Conservation (phyloP, 345 rosid genomes). For the Hypericum androsaemum region DNA sequence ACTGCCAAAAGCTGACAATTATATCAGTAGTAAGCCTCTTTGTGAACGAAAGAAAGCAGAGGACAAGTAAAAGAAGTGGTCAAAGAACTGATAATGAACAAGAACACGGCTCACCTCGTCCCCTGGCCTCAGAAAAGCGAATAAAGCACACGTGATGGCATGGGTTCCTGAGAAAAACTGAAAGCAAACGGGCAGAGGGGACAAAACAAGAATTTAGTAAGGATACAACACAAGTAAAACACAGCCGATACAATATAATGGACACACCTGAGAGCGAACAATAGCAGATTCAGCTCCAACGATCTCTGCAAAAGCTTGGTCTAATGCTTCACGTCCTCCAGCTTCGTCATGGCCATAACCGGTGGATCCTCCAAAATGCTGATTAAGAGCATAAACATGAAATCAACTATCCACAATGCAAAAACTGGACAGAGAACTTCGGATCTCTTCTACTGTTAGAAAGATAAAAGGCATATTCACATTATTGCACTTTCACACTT, state of each 20-base stretch:
- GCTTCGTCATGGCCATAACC: slow-evolving; percentile 72
- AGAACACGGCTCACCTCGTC: slow-evolving; percentile 41
- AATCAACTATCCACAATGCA: too few species aligned
- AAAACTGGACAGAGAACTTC: too few species aligned
- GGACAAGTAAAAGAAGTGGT: too few species aligned
- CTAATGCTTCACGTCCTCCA: slow-evolving; percentile 56
- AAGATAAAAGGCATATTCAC: too few species aligned
- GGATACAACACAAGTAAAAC: too few species aligned
- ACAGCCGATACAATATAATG: too few species aligned
- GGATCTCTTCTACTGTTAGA: too few species aligned
- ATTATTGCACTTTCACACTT: too few species aligned
- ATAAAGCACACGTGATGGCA: slow-evolving; percentile 59
- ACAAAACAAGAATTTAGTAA: background rate
- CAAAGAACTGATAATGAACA: too few species aligned
- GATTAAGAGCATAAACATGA: slow-evolving; percentile 16
- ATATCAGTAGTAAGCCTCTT: slow-evolving; percentile 20
- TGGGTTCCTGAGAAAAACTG: slow-evolving; percentile 68
- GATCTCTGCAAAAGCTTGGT: slow-evolving; percentile 49
- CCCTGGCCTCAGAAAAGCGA: slow-evolving; percentile 52
- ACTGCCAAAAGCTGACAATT: slow-evolving; percentile 61
- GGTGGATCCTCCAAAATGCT: slow-evolving; percentile 55
- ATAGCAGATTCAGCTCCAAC: slow-evolving; percentile 60
- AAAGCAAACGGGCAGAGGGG: slow-evolving; percentile 5
- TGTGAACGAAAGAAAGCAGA: background rate
- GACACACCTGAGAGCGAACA: slow-evolving; percentile 46